Conservation (phyloP, 805 yeast species). For the Yarrowia sp. region DNA sequence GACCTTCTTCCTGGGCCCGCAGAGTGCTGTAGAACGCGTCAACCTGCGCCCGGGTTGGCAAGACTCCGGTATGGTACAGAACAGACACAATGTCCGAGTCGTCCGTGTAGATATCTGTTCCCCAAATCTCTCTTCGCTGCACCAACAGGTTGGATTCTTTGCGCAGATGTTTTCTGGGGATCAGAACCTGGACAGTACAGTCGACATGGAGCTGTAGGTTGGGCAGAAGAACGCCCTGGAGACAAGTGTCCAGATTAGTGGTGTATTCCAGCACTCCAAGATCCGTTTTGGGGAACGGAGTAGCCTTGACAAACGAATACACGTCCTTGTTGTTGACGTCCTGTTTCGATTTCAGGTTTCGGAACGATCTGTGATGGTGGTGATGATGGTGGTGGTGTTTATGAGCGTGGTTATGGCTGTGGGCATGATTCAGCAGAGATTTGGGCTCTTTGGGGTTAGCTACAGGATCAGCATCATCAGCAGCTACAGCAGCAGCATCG, state of each 20-base stretch:
- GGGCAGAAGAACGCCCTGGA: constrained; percentile 30
- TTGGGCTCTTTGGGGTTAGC: background rate
- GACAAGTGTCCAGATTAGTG: constrained; percentile 16
- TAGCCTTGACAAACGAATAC: constrained; percentile 16
- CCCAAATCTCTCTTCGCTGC: constrained; percentile 69
- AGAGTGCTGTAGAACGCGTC: constrained; percentile 39
- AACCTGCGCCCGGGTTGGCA: constrained; percentile 41
- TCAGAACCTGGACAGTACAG: constrained; percentile 50
- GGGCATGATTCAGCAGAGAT: background rate
- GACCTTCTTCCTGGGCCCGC: constrained; percentile 28
- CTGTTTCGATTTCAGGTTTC: constrained; percentile 15
- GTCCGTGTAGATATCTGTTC: constrained; percentile 88
- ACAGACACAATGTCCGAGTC: constrained; percentile 82
- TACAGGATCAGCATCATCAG: background rate
- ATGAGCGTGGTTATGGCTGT: background rate
- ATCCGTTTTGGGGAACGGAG: constrained; percentile 13
- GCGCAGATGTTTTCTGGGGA: constrained; percentile 48
- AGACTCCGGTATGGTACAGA: constrained; percentile 69
- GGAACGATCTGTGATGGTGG: constrained; percentile 27
- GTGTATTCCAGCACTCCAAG: constrained; percentile 26
- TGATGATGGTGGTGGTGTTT: constrained; percentile 23
- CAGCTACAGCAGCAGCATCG: background rate
- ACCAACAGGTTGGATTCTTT: constrained; percentile 42
- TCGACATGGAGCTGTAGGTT: constrained; percentile 37
- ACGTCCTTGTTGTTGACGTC: constrained; percentile 25